Base-by-base conservation (phyloP, 2,329 filamentous ascomycete species). In the Arthroderma sp. region DNA sequence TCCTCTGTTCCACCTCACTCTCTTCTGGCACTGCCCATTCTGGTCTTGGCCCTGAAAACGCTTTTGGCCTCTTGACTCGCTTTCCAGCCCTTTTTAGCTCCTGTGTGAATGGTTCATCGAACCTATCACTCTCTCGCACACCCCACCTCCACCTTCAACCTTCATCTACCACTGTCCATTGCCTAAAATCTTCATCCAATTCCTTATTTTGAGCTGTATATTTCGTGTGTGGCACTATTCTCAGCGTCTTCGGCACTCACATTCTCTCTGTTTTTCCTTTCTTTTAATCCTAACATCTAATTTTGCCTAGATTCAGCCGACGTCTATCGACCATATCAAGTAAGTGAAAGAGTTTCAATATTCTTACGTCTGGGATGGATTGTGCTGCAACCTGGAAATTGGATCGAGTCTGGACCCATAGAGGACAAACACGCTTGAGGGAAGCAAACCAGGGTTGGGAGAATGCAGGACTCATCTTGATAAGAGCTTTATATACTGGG, bases 301-400 rank as follows among this genome's bases (percentile, higher is more conserved):
- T 42, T 34, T 36, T 51, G 46, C 44, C 48, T 53, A 57, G 53
- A 53, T 52, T 53, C 55, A 66, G 66, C 65, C 50, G 66, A 69
- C 66, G 63, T 67, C 45, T 69, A 69, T 60, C 66, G 66, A 50
- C 66, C 66, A 51, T 58, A 60, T 52, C 62, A 66, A 64, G 66
- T 69, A 63, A 65, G 65, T 67, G 38, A 38, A 41, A 34, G 30
- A 42, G 42, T 31, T 30, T 31, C 38, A 15, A 32, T 36, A 42
- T 47, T 40, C 45, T 49, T 44, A 46, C 46, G 46, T 38, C 15
- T 22, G 15, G 15, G 15, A 22, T 22, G 15, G 15, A 22, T 22
- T 22, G 15, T 22, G 15, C 15, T 22, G 15, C 15, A 22, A 22
- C 15, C 15, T 22, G 15, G 15, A 22, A 22, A 22, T 22, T 22